phyloP scores from a whole-genome alignment of 2,329 filamentous ascomycete genomes.

The Colletotrichum simmondsii region DNA sequence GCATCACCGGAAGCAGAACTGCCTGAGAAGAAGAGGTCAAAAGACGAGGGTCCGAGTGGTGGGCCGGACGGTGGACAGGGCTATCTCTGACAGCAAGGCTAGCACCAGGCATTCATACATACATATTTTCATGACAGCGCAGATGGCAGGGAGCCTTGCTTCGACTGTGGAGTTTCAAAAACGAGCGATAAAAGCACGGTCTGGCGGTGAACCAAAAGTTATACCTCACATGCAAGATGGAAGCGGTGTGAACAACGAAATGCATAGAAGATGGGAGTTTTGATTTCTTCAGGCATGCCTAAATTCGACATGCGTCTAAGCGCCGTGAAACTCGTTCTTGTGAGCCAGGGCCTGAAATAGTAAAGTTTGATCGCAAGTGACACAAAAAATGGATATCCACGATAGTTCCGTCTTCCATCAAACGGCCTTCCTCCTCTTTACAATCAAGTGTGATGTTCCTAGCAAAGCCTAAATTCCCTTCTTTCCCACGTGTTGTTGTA shows the following conservation, averaged over 20 bases:
- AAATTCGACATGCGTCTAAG: constrained; percentile 12
- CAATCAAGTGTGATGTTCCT: background rate
- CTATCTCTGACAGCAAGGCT: background rate
- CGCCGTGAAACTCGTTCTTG: constrained; percentile 14
- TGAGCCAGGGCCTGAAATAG: constrained; percentile 10
- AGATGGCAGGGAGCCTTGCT: background rate
- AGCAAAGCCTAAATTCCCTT: background rate
- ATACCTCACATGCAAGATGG: background rate
- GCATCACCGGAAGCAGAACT: background rate
- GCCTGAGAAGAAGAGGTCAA: background rate
- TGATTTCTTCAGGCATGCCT: constrained; percentile 30
- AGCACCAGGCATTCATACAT: background rate
- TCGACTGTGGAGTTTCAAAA: background rate
- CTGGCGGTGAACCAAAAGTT: too few relatives aligned
- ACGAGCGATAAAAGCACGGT: too few relatives aligned
- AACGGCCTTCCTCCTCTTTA: constrained; percentile 3
- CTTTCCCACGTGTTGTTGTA: background rate
- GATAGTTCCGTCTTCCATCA: constrained; percentile 13
- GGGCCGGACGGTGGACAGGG: background rate
- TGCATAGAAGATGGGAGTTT: constrained; percentile 33
- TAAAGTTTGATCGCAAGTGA: too few relatives aligned
- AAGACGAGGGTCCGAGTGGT: background rate
- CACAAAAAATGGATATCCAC: constrained; percentile 8
- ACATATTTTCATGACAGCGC: background rate
- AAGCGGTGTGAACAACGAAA: background rate